These are phyloP conservation scores for Suillus occidentalis DNA, from an alignment of 768 basidiomycete genomes.

Conservation along the genomic window DNA sequence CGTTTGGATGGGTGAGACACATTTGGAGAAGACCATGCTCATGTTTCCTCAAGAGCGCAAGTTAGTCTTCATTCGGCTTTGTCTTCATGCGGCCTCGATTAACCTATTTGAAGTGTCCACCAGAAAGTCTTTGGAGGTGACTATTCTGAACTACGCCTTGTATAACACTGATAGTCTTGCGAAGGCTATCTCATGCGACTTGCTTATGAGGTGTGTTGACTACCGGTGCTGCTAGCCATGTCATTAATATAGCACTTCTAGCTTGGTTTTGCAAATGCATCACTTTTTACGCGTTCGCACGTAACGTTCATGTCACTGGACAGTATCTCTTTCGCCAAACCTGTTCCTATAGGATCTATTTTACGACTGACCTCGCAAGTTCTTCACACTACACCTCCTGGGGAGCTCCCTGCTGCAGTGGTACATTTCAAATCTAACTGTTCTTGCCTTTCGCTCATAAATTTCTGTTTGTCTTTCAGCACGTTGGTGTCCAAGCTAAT, in stretches of 20 bases:
- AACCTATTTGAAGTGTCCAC: constrained; percentile 52
- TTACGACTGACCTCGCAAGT: constrained; percentile 72
- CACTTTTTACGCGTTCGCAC: constrained; percentile 63
- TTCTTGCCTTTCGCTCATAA: background rate
- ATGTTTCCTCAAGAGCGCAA: constrained; percentile 89
- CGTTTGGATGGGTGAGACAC: constrained; percentile 77
- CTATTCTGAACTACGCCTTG: background rate
- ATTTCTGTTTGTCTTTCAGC: constrained; percentile 39
- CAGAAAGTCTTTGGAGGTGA: constrained; percentile 81
- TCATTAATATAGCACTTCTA: constrained; percentile 25
- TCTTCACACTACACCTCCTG: constrained; percentile 47
- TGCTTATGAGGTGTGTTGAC: constrained; percentile 59
- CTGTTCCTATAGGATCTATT: constrained; percentile 84
- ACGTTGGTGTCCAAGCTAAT: constrained; percentile 69
- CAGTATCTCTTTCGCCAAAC: constrained; percentile 74
- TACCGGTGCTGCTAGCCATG: background rate
- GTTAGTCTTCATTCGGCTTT: constrained; percentile 38
- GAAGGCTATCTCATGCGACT: constrained; percentile 58
- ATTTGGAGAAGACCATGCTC: constrained; percentile 64
- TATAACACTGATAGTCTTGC: background rate
- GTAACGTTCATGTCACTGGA: constrained; percentile 78
- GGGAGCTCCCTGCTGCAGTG: constrained; percentile 44
- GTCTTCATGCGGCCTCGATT: background rate
- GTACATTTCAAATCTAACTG: constrained; percentile 40
- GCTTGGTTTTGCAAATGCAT: constrained; percentile 74